Conservation (phyloP, 805 yeast genomes). For the Pichia rugopelliculosa region DNA sequence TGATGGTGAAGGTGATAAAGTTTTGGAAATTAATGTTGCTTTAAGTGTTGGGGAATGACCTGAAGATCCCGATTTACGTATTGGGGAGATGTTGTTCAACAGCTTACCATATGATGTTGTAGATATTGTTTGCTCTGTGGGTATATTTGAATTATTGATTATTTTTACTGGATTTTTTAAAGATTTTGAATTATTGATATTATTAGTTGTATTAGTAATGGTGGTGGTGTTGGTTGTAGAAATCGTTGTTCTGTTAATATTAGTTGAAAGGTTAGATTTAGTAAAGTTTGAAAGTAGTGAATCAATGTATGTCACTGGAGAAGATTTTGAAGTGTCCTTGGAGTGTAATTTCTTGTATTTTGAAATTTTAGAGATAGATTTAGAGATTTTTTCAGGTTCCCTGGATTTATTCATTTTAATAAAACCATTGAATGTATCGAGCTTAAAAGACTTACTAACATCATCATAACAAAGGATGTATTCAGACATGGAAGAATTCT, state of each 20-base stretch:
- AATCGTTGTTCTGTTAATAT: neutral
- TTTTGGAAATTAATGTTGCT: neutral
- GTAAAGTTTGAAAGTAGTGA: neutral
- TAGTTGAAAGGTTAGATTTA: neutral
- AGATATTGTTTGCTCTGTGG: neutral
- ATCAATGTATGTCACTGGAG: neutral
- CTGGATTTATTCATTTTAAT: slow-evolving; percentile 28
- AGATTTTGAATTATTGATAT: neutral
- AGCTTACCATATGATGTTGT: slow-evolving; percentile 3
- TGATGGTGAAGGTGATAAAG: neutral
- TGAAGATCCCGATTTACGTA: neutral
- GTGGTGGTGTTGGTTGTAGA: too few species aligned
- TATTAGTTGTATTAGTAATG: neutral
- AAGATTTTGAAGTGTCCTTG: neutral
- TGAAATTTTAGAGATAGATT: neutral
- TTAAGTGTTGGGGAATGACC: neutral
- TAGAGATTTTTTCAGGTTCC: slow-evolving; percentile 15
- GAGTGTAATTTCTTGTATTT: neutral
- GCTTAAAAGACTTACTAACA: slow-evolving; percentile 19
- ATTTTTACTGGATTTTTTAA: neutral
- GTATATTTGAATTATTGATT: neutral
- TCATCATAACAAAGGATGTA: slow-evolving; percentile 23
- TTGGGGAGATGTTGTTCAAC: slow-evolving; percentile 12
- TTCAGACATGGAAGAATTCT: slow-evolving; percentile 15
- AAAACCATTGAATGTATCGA: slow-evolving; percentile 23